phyloP scores from a whole-genome alignment of 1,139 yeast species.

The Sugiyamaella grinbergsii region DNA sequence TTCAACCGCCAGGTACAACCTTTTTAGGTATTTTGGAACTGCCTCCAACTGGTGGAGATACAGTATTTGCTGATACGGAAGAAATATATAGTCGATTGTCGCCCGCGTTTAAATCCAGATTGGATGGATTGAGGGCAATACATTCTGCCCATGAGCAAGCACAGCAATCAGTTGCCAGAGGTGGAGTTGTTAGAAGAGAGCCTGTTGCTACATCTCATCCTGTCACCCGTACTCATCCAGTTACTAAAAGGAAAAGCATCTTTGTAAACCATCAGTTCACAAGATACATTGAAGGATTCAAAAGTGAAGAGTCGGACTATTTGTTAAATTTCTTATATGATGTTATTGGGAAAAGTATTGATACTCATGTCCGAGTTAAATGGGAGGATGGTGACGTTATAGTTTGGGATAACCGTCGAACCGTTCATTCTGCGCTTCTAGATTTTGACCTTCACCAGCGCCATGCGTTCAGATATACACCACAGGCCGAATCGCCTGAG shows the following conservation, averaged over 20 bases:
- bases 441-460: constrained; percentile 54
- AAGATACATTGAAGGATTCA: constrained; percentile 56
- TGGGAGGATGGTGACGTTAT: constrained; percentile 62
- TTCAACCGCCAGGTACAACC: constrained; percentile 63
- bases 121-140: constrained; percentile 55
- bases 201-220: constrained; percentile 57
- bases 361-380: constrained; percentile 57
- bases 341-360: constrained; percentile 52
- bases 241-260: constrained; percentile 53
- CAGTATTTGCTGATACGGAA: constrained; percentile 55
- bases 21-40: constrained; percentile 55
- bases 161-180: constrained; percentile 45
- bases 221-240: constrained; percentile 59
- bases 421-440: constrained; percentile 60
- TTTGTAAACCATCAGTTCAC: constrained; percentile 58
- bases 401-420: constrained; percentile 69
- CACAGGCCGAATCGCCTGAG: constrained; percentile 39
- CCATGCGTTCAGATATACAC: constrained; percentile 41
- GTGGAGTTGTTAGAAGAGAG: constrained; percentile 53
- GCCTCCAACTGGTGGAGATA: constrained; percentile 62
- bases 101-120: constrained; percentile 51
- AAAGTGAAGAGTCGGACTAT: constrained; percentile 56
- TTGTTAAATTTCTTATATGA: constrained; percentile 54
- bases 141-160: constrained; percentile 59
- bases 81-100: constrained; percentile 62